These are phyloP conservation scores for Corynascus novoguineensis DNA, from an alignment of 495 filamentous ascomycete species.

Conservation along the genomic window DNA sequence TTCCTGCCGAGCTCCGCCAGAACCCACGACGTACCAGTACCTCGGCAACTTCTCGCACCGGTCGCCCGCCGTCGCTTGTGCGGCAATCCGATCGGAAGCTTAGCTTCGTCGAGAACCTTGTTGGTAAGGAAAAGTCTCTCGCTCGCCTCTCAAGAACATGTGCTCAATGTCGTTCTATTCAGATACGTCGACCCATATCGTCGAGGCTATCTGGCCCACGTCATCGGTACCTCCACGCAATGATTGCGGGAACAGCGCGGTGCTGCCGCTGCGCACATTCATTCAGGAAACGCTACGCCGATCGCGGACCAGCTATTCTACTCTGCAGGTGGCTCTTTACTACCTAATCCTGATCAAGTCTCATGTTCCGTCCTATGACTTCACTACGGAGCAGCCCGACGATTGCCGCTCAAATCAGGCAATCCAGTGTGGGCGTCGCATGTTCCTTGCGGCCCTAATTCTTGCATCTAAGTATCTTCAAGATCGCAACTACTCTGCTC, in stretches of 20 bases:
- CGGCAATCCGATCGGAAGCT: slow-evolving; percentile 91
- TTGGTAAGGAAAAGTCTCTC: slow-evolving; percentile 71
- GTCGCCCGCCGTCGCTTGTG: slow-evolving; percentile 73
- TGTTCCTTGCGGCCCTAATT: slow-evolving; percentile 92
- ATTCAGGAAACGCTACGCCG: slow-evolving; percentile 95
- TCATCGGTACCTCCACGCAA: slow-evolving; percentile 56
- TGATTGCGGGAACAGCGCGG: slow-evolving; percentile 56
- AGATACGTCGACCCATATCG: slow-evolving; percentile 97
- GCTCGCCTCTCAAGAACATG: slow-evolving; percentile 17
- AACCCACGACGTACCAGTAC: slow-evolving; percentile 72
- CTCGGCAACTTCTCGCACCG: slow-evolving; percentile 49
- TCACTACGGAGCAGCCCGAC: slow-evolving; percentile 80
- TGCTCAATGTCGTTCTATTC: slow-evolving; percentile 26
- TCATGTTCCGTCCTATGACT: slow-evolving; percentile 73
- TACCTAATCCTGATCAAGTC: slow-evolving; percentile 92
- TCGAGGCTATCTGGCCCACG: slow-evolving; percentile 94
- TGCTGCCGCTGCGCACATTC: slow-evolving; percentile 87
- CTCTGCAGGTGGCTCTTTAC: slow-evolving; percentile 92
- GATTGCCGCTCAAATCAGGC: slow-evolving; percentile 69
- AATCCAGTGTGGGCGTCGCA: slow-evolving; percentile 92
- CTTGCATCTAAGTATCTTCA: slow-evolving; percentile 95
- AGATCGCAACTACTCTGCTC: slow-evolving; percentile 93
- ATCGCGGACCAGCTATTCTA: slow-evolving; percentile 94
- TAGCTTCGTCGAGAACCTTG: slow-evolving; percentile 94
- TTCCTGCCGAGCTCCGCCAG: slow-evolving; percentile 64